Percentiles rank a stretch among this genome's conserved stretches.
These are phyloP conservation scores for Xanthoconium purpureum DNA, from an alignment of 768 basidiomycete species.

Conservation along the genomic window DNA sequence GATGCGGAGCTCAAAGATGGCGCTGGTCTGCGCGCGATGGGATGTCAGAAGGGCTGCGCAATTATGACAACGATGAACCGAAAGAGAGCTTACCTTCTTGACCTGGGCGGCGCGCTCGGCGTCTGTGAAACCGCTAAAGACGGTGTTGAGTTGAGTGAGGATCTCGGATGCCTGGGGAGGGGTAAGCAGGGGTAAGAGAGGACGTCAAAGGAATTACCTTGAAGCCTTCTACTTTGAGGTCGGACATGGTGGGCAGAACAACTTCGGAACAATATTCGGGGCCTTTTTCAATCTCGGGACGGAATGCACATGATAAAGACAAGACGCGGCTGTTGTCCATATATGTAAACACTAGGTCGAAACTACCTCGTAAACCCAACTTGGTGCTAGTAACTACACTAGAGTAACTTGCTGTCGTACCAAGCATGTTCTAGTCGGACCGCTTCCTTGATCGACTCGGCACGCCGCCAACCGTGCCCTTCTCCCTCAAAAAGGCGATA, in stretches of 20 bases:
- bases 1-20: conserved; percentile 82
- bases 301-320: conserved; percentile 8
- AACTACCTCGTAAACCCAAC: too few relatives aligned
- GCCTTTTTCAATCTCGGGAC: not conserved
- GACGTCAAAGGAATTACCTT: conserved; percentile 43
- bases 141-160: conserved; percentile 48
- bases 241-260: conserved; percentile 48
- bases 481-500: conserved; percentile 44
- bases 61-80: too few relatives aligned
- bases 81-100: conserved; percentile 56
- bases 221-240: conserved; percentile 73
- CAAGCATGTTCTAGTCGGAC: conserved; percentile 35
- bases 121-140: conserved; percentile 54
- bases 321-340: too few relatives aligned
- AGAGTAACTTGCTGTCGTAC: conserved; percentile 28
- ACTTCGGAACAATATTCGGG: too few relatives aligned
- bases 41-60: too few relatives aligned
- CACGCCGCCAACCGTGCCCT: conserved; percentile 41
- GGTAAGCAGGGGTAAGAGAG: not conserved
- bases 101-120: conserved; percentile 64
- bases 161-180: conserved; percentile 60
- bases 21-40: conserved; percentile 58
- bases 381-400: not conserved
- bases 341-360: too few relatives aligned
- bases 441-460: conserved; percentile 35